Percentiles rank a stretch among this genome's conserved stretches.
phyloP scores from a whole-genome alignment of 768 basidiomycete species.

The Suillus spraguei region DNA sequence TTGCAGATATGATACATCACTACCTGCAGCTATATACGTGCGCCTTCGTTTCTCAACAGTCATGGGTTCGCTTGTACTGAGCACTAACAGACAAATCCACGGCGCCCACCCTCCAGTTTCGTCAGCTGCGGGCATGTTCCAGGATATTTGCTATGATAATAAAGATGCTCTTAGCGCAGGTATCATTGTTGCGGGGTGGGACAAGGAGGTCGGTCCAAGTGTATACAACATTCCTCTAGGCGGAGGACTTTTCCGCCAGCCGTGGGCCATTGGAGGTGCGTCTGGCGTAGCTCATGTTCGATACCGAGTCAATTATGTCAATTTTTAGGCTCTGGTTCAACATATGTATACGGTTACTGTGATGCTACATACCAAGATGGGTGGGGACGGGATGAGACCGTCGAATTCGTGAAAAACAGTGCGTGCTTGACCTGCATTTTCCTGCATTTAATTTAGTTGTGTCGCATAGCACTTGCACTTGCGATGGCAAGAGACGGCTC shows the following conservation, averaged over 20 bases:
- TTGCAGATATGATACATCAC: slow-evolving; percentile 90
- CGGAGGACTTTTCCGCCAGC: slow-evolving; percentile 94
- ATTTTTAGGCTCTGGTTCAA: slow-evolving; percentile 82
- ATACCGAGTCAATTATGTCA: not conserved
- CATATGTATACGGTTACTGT: slow-evolving; percentile 98
- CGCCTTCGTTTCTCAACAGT: slow-evolving; percentile 26
- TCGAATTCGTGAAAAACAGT: slow-evolving; percentile 97
- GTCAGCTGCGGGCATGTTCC: slow-evolving; percentile 80
- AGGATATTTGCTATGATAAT: slow-evolving; percentile 89
- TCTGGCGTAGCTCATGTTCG: slow-evolving; percentile 7
- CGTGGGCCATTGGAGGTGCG: slow-evolving; percentile 97
- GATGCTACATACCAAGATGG: slow-evolving; percentile 97
- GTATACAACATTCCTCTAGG: slow-evolving; percentile 98
- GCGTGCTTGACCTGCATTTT: slow-evolving; percentile 32
- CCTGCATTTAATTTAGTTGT: slow-evolving; percentile 1
- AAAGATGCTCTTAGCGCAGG: slow-evolving; percentile 89
- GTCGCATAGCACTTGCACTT: slow-evolving; percentile 75
- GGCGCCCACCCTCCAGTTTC: slow-evolving; percentile 78
- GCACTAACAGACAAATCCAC: slow-evolving; percentile 49
- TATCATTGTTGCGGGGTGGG: slow-evolving; percentile 99
- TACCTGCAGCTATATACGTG: slow-evolving; percentile 77
- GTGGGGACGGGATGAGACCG: slow-evolving; percentile 86
- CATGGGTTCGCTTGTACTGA: not conserved
- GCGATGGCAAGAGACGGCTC: slow-evolving; percentile 99
- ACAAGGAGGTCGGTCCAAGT: slow-evolving; percentile 84